Percentiles rank a stretch among this genome's conserved stretches.
These are phyloP conservation scores for Codiaeum variegatum DNA, from an alignment of 441 rosid species.

Conservation along the genomic window DNA sequence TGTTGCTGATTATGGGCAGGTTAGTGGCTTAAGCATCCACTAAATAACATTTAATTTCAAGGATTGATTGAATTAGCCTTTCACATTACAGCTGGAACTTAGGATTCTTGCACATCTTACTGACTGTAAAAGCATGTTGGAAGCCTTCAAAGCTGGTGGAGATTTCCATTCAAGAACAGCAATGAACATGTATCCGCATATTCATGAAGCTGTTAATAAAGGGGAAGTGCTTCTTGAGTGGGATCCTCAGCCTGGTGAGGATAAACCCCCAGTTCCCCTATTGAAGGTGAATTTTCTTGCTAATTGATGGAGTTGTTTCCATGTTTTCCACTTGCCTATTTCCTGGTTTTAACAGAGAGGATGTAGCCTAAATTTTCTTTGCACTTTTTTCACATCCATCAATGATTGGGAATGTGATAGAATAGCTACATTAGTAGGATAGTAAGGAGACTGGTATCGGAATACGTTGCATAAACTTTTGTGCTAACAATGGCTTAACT, in stretches of 20 bases:
- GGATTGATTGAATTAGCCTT: slow-evolving; percentile 33
- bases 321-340: neutral
- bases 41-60: slow-evolving; percentile 5
- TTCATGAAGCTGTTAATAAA: slow-evolving; percentile 70
- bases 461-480: slow-evolving; percentile 3
- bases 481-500: neutral
- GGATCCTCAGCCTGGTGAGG: slow-evolving; percentile 90
- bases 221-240: slow-evolving; percentile 88
- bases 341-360: neutral
- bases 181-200: slow-evolving; percentile 94
- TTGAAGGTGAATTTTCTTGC: slow-evolving; percentile 56
- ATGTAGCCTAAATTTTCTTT: neutral
- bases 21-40: slow-evolving; percentile 28
- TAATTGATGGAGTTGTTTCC: neutral
- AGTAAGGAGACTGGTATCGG: neutral
- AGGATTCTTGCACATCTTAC: slow-evolving; percentile 98
- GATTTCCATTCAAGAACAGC: slow-evolving; percentile 99
- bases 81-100: slow-evolving; percentile 78
- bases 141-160: slow-evolving; percentile 94
- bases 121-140: slow-evolving; percentile 89
- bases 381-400: neutral
- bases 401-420: neutral
- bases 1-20: slow-evolving; percentile 99
- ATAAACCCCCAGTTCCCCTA: slow-evolving; percentile 89
- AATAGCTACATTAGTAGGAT: neutral